A percentile compares a stretch with the other conserved stretches of the same genome.
Conservation (phyloP, 2,329 filamentous ascomycete species). For the Pyricularia sp. region DNA sequence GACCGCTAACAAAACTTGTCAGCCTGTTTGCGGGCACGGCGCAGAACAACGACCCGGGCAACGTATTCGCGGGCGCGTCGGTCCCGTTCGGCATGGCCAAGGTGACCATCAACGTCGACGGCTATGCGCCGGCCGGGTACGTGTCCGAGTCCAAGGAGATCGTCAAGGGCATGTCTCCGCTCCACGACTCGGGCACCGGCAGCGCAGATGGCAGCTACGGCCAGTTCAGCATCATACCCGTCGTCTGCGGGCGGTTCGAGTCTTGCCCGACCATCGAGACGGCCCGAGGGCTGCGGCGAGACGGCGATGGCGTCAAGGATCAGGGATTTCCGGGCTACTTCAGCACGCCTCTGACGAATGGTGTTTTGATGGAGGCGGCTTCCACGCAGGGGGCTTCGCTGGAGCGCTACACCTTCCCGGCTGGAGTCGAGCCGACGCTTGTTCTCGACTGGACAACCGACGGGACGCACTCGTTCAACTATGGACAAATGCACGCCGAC, state of each 20-base stretch:
- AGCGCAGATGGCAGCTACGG: conserved; percentile 1
- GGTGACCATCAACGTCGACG: neutral
- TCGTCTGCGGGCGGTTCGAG: neutral
- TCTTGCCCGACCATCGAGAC: neutral
- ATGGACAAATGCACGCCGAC: neutral
- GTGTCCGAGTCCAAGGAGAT: conserved; percentile 2
- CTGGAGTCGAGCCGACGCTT: neutral
- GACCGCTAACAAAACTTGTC: neutral
- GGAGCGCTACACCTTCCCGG: neutral
- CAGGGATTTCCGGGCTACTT: neutral
- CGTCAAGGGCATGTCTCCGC: neutral
- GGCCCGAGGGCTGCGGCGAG: neutral
- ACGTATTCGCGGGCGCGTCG: conserved; percentile 1
- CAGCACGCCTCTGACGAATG: neutral
- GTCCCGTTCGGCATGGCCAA: conserved; percentile 3
- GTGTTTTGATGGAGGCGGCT: neutral
- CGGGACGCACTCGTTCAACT: conserved; percentile 1
- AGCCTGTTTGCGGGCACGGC: neutral
- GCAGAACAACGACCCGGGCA: conserved; percentile 1
- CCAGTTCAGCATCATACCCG: conserved; percentile 1
- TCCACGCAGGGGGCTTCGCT: neutral
- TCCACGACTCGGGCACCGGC: neutral
- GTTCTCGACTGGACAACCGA: conserved; percentile 1
- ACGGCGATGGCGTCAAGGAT: conserved; percentile 2
- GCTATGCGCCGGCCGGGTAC: neutral